Percentiles rank a stretch among this genome's conserved stretches.
Conservation (phyloP, 305 asterid genomes). For the Rubia peregrina region DNA sequence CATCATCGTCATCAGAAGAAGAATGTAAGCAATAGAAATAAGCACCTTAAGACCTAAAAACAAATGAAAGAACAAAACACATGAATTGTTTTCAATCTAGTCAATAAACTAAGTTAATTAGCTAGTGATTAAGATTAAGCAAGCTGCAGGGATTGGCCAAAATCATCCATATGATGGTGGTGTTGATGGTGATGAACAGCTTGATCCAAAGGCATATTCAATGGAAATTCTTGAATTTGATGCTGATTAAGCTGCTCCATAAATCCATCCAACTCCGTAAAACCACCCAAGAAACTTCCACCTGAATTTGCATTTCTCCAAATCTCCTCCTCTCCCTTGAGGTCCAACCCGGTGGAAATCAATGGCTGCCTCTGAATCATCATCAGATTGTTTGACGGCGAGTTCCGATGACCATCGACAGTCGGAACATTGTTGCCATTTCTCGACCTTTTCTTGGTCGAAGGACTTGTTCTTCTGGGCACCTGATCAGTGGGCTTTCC, state of each 20-base stretch:
- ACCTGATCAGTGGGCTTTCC: conserved; percentile 59
- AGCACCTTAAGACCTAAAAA: not conserved
- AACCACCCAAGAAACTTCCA: conserved; percentile 64
- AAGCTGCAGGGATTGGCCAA: conserved; percentile 24
- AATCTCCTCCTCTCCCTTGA: conserved; percentile 71
- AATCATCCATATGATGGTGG: conserved; percentile 22
- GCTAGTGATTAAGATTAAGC: conserved; percentile 14
- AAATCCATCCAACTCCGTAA: conserved; percentile 54
- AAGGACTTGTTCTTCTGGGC: not conserved
- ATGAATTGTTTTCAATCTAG: conserved; percentile 10
- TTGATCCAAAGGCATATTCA: conserved; percentile 12
- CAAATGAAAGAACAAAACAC: conserved; percentile 12
- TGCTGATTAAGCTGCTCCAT: conserved; percentile 50
- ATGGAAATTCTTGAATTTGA: conserved; percentile 39
- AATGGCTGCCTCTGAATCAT: conserved; percentile 15
- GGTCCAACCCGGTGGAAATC: conserved; percentile 29
- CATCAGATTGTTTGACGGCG: not conserved
- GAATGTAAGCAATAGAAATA: not conserved
- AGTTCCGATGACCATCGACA: not conserved
- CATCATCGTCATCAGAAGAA: not conserved
- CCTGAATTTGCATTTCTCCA: conserved; percentile 60
- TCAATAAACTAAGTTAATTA: conserved; percentile 3
- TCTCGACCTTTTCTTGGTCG: conserved; percentile 18
- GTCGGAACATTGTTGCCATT: not conserved
- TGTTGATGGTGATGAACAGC: conserved; percentile 15